Percentiles rank a stretch among this genome's conserved stretches.
Evolutionary conservation across 2,329 filamentous ascomycete species (phyloP).

Genomic region (Berkeleyomyces rouxiae): DNA sequence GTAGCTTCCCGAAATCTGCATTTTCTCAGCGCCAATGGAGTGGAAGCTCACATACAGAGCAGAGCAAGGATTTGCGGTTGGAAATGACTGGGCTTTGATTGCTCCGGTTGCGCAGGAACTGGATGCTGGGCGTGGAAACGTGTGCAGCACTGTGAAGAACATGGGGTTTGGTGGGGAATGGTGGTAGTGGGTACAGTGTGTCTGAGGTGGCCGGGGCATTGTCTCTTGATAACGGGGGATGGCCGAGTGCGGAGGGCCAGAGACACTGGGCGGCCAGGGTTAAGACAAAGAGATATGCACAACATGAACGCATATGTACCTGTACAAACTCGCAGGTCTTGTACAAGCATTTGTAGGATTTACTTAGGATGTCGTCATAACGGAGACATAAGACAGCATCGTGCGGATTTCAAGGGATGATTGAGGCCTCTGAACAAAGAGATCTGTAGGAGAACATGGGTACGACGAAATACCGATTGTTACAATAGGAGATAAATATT

Average conservation of each 20-base stretch:
- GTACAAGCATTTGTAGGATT: not conserved
- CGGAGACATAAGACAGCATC: not conserved
- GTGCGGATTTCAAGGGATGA: not conserved
- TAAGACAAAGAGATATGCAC: not conserved
- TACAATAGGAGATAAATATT: no score
- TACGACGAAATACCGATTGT: no score
- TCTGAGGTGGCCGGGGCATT: not conserved
- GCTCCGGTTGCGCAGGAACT: not conserved
- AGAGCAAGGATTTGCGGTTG: not conserved
- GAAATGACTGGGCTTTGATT: not conserved
- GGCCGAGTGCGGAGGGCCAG: not conserved
- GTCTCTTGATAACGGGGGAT: not conserved
- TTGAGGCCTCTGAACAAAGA: not conserved
- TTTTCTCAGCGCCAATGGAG: no score
- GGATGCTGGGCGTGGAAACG: not conserved
- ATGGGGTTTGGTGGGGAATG: not conserved
- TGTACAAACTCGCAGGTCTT: no score
- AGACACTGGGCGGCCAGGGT: not conserved
- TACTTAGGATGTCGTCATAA: not conserved
- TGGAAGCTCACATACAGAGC: not conserved
- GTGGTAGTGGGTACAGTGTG: not conserved
- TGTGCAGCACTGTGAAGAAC: not conserved
- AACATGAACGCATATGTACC: no score
- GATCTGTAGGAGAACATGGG: no score
- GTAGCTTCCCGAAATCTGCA: not conserved